Evolutionary conservation across 2,329 filamentous ascomycete species (phyloP), one percentile per base, ranked within the genome.

Genomic region (Pseudocercospora ulei): DNA sequence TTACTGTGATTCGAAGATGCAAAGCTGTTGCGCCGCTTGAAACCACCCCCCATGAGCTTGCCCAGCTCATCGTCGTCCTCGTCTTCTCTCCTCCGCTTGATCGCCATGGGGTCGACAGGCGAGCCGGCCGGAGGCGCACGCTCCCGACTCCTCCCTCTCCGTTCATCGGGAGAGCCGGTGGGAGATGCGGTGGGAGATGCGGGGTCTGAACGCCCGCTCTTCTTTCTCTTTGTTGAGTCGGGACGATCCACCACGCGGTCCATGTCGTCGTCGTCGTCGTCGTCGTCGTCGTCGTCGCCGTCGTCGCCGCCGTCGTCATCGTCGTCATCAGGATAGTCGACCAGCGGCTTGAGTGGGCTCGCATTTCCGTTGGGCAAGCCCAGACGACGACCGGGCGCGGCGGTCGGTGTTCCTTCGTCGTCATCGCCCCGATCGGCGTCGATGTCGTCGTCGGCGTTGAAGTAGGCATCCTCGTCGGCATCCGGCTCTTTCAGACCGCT

Each of bases 301-400:
- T 60, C 50, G 11, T 79, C 78, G 61, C 80, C 77, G 7, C 50
- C 47, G 9, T 66, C 64, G 7, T 65, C 76, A n/a, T 90, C 84
- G 43, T 95, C 88, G 51, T 95, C 87, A 23, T 92, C 92, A 0
- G 80, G 76, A 57, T 98, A 98, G 59, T 94, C 84, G 20, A 98
- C 90, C 13, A 96, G 66, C 1, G 82, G 82, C 56, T 80, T 85
- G 35, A 73, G 62, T 1, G 78, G 69, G 12, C 76, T 74, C 8
- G 71, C 70, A 35, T 49, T 47, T 14, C 77, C 82, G 50, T 86
- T 87, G 4, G 68, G 61, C 7, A 68, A 36, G 26, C 38, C 40
- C 49, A 18, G 33, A 33, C 44, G 13, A 20, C 38, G 29, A 12
- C 34, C 20, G 3, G 35, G 40, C 11, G 42, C 40, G 4, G 55